Evolutionary conservation across 495 filamentous ascomycete genomes (phyloP).

Genomic region (Aspergillus conjunctus): DNA sequence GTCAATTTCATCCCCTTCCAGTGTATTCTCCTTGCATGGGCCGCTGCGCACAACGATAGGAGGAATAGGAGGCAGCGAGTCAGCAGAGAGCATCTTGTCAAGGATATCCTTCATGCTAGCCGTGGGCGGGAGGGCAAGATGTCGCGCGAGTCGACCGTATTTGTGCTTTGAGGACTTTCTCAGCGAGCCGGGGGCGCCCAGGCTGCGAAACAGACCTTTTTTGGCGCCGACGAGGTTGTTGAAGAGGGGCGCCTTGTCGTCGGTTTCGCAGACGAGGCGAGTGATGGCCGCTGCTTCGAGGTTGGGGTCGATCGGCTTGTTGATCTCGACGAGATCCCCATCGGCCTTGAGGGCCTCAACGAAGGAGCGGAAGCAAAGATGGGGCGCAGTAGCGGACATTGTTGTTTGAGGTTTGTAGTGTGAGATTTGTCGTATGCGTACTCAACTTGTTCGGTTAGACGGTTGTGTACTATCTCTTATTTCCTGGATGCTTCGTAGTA

Average conservation of each 20-base stretch:
- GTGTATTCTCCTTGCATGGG: conserved; percentile 35
- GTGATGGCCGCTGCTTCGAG: conserved; percentile 41
- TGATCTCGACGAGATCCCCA: conserved; percentile 38
- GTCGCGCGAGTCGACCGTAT: conserved; percentile 36
- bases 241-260: conserved; percentile 43
- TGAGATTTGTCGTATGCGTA: not conserved
- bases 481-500: not conserved
- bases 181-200: conserved; percentile 38
- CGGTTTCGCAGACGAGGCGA: conserved; percentile 38
- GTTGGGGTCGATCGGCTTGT: conserved; percentile 33
- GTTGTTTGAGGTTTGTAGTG: not conserved
- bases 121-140: conserved; percentile 33
- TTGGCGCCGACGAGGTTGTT: conserved; percentile 38
- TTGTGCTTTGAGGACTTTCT: conserved; percentile 22
- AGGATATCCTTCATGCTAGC: conserved; percentile 32
- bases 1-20: conserved; percentile 38
- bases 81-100: conserved; percentile 32
- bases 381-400: conserved; percentile 8
- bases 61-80: conserved; percentile 25
- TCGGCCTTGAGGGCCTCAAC: conserved; percentile 37
- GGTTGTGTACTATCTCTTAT: not conserved
- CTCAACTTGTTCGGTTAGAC: not conserved
- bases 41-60: conserved; percentile 31
- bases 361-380: conserved; percentile 33
- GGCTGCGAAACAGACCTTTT: conserved; percentile 41